Percentiles rank a stretch among this genome's conserved stretches.
Conservation (phyloP, 169 alveolate species). For the Ophryocystis elektroscirrha region DNA sequence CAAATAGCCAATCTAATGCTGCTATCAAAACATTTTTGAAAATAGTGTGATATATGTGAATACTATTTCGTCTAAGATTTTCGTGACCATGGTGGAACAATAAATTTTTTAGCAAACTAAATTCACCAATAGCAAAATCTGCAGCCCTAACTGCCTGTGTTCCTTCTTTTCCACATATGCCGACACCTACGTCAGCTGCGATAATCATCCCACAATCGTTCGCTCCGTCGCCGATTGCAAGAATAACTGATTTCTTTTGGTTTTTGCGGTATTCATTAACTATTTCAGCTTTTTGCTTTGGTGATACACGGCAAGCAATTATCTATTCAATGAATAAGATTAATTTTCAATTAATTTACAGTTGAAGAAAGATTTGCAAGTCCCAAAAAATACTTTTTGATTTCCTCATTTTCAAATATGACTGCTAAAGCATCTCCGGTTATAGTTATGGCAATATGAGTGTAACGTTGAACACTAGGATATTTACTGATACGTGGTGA, state of each 20-base stretch:
- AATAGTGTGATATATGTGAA: constrained; percentile 39
- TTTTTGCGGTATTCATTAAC: constrained; percentile 27
- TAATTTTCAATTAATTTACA: constrained; percentile 9
- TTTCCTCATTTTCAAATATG: constrained; percentile 21
- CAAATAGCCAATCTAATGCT: constrained; percentile 18
- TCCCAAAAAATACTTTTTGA: constrained; percentile 29
- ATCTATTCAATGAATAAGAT: constrained; percentile 39
- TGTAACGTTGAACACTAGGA: not conserved
- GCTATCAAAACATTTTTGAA: constrained; percentile 33
- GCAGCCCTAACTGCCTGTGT: constrained; percentile 68
- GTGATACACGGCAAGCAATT: constrained; percentile 89
- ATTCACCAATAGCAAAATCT: constrained; percentile 60
- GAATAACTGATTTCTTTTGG: constrained; percentile 29
- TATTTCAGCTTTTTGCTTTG: constrained; percentile 81
- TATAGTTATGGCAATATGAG: constrained; percentile 32
- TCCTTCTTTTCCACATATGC: constrained; percentile 88
- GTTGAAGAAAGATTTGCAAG: constrained; percentile 22
- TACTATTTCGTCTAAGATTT: constrained; percentile 42
- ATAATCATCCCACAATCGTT: constrained; percentile 95
- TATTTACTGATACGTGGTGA: not conserved
- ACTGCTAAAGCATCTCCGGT: constrained; percentile 44
- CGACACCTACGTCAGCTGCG: constrained; percentile 96
- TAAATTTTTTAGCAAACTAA: constrained; percentile 36
- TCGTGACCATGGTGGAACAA: constrained; percentile 60
- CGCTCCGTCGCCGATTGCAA: constrained; percentile 92